phyloP scores from a whole-genome alignment of 176 grass and related monocot genomes.

The Aegilops bicornis region DNA sequence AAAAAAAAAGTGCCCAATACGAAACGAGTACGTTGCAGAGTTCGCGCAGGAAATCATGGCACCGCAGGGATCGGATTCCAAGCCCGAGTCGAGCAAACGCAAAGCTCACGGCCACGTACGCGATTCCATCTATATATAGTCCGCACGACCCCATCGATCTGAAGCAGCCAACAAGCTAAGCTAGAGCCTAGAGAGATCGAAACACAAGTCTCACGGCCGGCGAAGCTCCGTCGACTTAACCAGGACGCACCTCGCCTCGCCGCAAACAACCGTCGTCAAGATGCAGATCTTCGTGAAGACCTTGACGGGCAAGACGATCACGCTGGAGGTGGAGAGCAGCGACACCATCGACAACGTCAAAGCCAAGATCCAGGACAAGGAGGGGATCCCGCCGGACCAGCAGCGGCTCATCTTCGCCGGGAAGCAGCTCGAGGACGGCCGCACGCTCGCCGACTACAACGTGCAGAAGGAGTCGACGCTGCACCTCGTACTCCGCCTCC shows the following conservation, averaged over 20 bases:
- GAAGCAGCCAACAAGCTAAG: not conserved
- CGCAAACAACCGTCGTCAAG: not conserved
- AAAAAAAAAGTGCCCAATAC: too few species aligned
- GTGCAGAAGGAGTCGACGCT: slow-evolving; percentile 81
- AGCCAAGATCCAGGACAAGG: slow-evolving; percentile 45
- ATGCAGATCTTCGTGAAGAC: slow-evolving; percentile 64
- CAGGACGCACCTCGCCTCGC: not conserved
- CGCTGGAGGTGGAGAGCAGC: slow-evolving; percentile 64
- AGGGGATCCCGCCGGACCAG: slow-evolving; percentile 77
- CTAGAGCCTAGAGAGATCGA: not conserved
- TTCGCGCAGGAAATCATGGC: too few species aligned
- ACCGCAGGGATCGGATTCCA: too few species aligned
- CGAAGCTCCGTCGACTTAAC: not conserved
- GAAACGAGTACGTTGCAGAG: too few species aligned
- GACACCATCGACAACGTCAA: slow-evolving; percentile 71
- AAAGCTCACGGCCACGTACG: not conserved
- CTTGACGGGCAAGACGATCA: slow-evolving; percentile 61
- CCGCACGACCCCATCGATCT: not conserved
- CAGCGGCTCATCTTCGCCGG: slow-evolving; percentile 81
- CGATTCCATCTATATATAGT: not conserved
- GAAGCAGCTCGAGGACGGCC: slow-evolving; percentile 75
- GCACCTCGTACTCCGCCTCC: slow-evolving; percentile 71
- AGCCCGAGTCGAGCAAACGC: too few species aligned
- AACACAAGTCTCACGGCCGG: not conserved
- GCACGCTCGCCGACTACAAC: slow-evolving; percentile 86